These are phyloP conservation scores for Cucumis sativus DNA, from an alignment of 306 rosid species.

Conservation along the genomic window Cucumber_9930_V3 NC_026657.2:7291501-7292000, in stretches of 20 bases:
- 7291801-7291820: background rate
- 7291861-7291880: slow-evolving; percentile 8
- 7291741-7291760: background rate
- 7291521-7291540: background rate
- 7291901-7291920: background rate
- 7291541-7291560: background rate
- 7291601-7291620: background rate
- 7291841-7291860: background rate
- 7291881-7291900: background rate
- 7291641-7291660: background rate
- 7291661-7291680: slow-evolving; percentile 20
- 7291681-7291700: slow-evolving; percentile 93
- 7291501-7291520: background rate
- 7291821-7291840: background rate
- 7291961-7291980: background rate
- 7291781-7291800: background rate
- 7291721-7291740: background rate
- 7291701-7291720: slow-evolving; percentile 63
- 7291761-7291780: background rate
- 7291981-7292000: background rate
- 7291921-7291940: background rate
- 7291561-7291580: background rate
- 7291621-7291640: background rate
- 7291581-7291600: too few species aligned
- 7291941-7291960: background rate